Base-by-base conservation (phyloP, 805 yeast species). In the Starmerella lactis-condensi region DNA sequence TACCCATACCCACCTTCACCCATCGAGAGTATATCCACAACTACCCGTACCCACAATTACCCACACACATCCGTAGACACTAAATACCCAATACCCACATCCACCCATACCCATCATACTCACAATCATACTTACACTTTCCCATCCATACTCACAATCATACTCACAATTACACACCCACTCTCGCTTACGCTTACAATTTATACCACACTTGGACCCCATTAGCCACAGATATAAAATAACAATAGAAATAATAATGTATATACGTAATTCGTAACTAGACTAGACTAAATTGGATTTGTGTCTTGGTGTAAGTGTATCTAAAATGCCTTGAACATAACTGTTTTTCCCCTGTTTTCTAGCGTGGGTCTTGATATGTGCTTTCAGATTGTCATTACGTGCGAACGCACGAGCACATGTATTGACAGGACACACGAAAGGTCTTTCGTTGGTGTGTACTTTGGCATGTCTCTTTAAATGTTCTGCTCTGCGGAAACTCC, bases 381-480 rank as follows among this genome's bases (percentile, higher is more conserved):
- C 79, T 32, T 72, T 64, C 32, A 82, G 59, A 54, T 82, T 91
- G 41, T 82, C 83, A 35, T 72, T 72, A 40, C 93, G 61, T 22
- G 71, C 63, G 48, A 79, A 79, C 22, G 69, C 50, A 38, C 72
- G 72, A 2, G 58, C 62, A 54, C 93, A 79, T 11, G 54, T 62
- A 5, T 54, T 50, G 11, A 57, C 58, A 5, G 58, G 54, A 51
- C 94, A 77, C 22, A 51, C 52, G 46, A 66, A 82, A 0, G 93
- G 93, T 36, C 91, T 63, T 40, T 76, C 85, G 39, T 69, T 67
- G 4, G 81, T 68, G 51, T 82, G 95, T 1, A 82, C 61, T 41
- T 82, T 62, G 50, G 62, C 56, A 52, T 82, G 94, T 17, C 63
- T 50, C 30, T 57, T 54, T 28, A 58, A 45, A 36, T 58, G 63